Evolutionary conservation across 495 filamentous ascomycete genomes (phyloP), one percentile per base, ranked within the genome.

Genomic region (Tetracladium setigerum): DNA sequence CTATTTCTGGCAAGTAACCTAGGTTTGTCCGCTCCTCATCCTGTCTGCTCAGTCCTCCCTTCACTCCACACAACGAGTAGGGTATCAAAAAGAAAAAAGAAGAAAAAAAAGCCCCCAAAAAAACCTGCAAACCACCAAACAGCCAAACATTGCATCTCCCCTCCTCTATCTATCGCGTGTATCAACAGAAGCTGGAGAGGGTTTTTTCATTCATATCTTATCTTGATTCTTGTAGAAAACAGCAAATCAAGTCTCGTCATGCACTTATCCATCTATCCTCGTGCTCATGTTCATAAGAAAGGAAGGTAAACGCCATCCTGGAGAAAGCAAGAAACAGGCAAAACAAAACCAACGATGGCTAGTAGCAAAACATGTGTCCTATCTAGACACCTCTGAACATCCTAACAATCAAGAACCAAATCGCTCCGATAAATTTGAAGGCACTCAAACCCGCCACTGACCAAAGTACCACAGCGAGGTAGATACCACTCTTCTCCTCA

Each of bases 401-500:
- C 56, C 92, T 74, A 48, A 95, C 82, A 58, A 96, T 74, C 75
- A 97, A 81, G 65, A 94, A 99, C 94, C 94, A 99, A 62, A 88
- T 67, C 0, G 86, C 87, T 8, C 94, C 94, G 30, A 89, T 62
- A 57, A 97, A 97, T 62, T 94, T 89, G 64, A 99, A 90, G 15
- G 82, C 78, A 3, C 80, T 86, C 43, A 97, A 62, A 2, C 70
- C 94, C 0, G 94, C 94, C 32, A 99, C 94, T 63, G 76, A 83
- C 88, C 90, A 97, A 41, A 99, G 67, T 17, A 97, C 85, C 14
- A 97, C 82, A 4, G 76, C 79, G 75, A 97, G 84, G 65, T 97
- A 99, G 46, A 95, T 86, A 38, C 79, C 79, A 27, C 82, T 74
- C 52, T 64, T 62, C 39, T 61, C 52, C 33, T 69, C 73, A 41